Base-by-base conservation (phyloP, 257 asterid genomes). In the Solanum pimpinellifolium region DNA sequence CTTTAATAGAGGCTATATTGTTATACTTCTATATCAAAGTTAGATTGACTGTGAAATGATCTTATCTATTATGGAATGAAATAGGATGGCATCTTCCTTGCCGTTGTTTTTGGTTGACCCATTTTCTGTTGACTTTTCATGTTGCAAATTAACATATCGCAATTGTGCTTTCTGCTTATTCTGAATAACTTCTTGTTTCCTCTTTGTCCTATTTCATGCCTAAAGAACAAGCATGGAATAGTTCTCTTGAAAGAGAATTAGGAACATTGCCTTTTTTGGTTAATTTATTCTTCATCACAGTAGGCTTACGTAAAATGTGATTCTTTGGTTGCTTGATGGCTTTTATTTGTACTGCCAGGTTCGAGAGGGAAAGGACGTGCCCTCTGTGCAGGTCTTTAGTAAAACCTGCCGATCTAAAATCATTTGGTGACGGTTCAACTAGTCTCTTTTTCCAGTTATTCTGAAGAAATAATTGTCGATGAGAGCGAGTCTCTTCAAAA, bases 291-390 rank as follows among this genome's bases (percentile, higher is more conserved):
- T 37, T 37, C 6, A 37, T 37, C 39, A 5, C 39, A 37, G 39
- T 37, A 37, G 39, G 39, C 39, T 37, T 37, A 37, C 39, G 7
- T 37, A 37, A 37, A 37, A 37, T 37, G 39, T 37, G 39, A 37
- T 37, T 37, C 39, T 37, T 56, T 56, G n/a, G 88, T 65, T 76
- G n/a, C 66, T 87, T 78, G 88, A 70, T 44, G 47, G 81, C 65
- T 41, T 72, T 65, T 49, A 83, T 85, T 44, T 86, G 82, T 52
- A 85, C 86, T 68, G 73, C 18, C 94, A 95, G 98, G 98, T 95
- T 95, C 83, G 98, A 95, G 94, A 93, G 98, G 90, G 98, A 95
- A 93, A 92, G 98, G 60, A 94, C 96, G 27, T 94, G 98, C 85
- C 98, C 97, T 69, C 89, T 95, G 85, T 95, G 98, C 91, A 92